Base-by-base conservation (phyloP, 768 basidiomycete species). In the Suillus lakei region DNA sequence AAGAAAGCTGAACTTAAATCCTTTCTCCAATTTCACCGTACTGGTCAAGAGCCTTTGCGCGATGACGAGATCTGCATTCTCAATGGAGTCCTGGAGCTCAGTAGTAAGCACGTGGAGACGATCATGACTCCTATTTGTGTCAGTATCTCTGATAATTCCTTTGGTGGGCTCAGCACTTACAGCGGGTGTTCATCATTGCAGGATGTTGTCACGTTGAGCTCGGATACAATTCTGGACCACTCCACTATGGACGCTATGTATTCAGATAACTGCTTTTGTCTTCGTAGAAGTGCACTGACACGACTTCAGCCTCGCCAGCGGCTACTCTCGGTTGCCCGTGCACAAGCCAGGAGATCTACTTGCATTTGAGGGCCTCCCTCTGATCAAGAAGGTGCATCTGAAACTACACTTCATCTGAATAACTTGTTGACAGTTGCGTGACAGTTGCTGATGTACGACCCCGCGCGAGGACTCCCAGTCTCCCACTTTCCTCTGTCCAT, bases 301-400 rank as follows among this genome's bases (percentile, higher is more conserved):
- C 10, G 23, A 53, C 60, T 10, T 21, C 70, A 91, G 89, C 51
- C 76, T 92, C 28, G 73, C 82, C 16, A 91, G 88, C 67, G 96
- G 96, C 0, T 98, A 97, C 74, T 96, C 95, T 1, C 89, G 96
- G 21, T 93, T 99, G 72, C 96, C 96, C 0, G 86, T 99, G 0
- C 93, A 97, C 72, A 86, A 88, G 64, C 84, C 90, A 4, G 86
- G 85, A 5, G 84, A 91, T 53, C 85, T 87, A 9, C 72, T 85
- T 9, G 84, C 91, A 12, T 98, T 96, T 73, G 76, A 91, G 15
- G 95, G 96, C 0, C 83, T 97, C 61, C 81, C 98, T 2, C 84
- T 96, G 23, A 85, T 96, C 59, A 96, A 96, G 73, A 90, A 91
- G 84, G 92, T 91, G 51, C 18, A 68, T 54, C 8, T 64, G 68